Base-by-base conservation (phyloP, 1,139 yeast genomes). In the Blastobotrys indianensis region DNA sequence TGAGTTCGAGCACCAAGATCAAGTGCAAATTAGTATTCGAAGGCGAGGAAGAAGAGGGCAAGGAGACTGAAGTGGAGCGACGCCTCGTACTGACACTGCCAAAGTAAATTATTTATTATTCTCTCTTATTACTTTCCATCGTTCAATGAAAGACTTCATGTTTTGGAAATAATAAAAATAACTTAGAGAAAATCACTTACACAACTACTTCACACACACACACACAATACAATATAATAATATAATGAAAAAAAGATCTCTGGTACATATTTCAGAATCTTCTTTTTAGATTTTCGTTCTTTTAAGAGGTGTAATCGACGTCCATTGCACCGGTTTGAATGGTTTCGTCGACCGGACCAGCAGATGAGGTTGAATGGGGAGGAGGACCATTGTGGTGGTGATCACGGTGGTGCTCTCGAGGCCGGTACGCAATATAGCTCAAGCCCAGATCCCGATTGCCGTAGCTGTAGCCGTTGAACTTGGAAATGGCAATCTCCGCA, bases 1-100 rank as follows among this genome's bases (percentile, higher is more conserved):
- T 94, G 3, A 82, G 82, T 34, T 90, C 95, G 0, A 74, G 79
- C 45, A 79, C 79, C 51, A 74, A 85, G 53, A 92, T 83, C 56
- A 76, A 74, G 13, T 94, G 95, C 53, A 68, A 86, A 55, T 72
- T 94, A 46, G 78, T 80, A 58, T 94, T 94, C 59, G 98, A 94
- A 58, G 99, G 98, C 6, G 99, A 92, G 64, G 98, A 92, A 59
- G 98, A 94, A 60, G 95, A 82, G 1, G 92, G 86, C 46, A 92
- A 92, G 64, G 97, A 90, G 61, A 92, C 97, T 0, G 96, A 88
- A 57, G 97, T 92, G 2, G 88, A 82, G 49, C 72, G 97, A 54
- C 69, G 90, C 48, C 73, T 85, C 49, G 97, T 90, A 3, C 69
- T 90, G 37, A 94, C 95, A 2, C 25, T 49, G 4, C 59, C 55